Base-by-base conservation (phyloP, 2,329 filamentous ascomycete genomes). In the Dactylellina drechsleri region DNA sequence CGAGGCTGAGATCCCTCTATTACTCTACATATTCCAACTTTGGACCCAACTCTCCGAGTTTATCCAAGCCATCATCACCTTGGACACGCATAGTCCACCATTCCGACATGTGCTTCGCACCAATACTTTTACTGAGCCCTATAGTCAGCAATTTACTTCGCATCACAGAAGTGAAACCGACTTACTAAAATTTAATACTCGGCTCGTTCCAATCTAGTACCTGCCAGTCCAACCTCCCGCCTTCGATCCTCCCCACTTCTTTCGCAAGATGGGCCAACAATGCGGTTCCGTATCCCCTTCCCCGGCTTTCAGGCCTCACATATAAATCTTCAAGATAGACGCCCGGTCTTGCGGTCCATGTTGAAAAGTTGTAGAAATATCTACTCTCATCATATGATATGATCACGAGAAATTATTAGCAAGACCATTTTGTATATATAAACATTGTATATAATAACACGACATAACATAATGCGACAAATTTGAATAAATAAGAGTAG, bases 281-380 rank as follows among this genome's bases (percentile, higher is more conserved):
- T 79, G 85, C 84, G 82, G 90, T 91, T 45, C 93, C 94, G 80
- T 94, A 96, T 0, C 93, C 93, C 76, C 87, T 87, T 40, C 89
- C 89, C 2, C 95, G 85, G 79, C 91, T 89, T 52, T 84, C 83
- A 0, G 88, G 86, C 78, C 88, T 86, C 47, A 99, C 92, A 80
- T 90, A 97, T n/a, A 98, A 84, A 80, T 98, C 94, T 82, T 98
- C 94, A 43, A 98, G 89, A 82, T 96, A 97, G 80, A 99, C 91
- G 1, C 94, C 94, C 0, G 93, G 88, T 53, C 87, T 87, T n/a
- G 91, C 88, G 7, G 91, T 88, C 95, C 95, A 98, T 0, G 94
- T 97, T 80, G 90, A 92, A 83, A 97, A 98, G 83, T 94, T 98
- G 85, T 94, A 93, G 82, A 96, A 98, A 84, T 93, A 97, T 47